Percentiles rank a stretch among this genome's conserved stretches.
Evolutionary conservation across 306 rosid genomes (phyloP).

Genomic region (Cucumis melo): DNA sequence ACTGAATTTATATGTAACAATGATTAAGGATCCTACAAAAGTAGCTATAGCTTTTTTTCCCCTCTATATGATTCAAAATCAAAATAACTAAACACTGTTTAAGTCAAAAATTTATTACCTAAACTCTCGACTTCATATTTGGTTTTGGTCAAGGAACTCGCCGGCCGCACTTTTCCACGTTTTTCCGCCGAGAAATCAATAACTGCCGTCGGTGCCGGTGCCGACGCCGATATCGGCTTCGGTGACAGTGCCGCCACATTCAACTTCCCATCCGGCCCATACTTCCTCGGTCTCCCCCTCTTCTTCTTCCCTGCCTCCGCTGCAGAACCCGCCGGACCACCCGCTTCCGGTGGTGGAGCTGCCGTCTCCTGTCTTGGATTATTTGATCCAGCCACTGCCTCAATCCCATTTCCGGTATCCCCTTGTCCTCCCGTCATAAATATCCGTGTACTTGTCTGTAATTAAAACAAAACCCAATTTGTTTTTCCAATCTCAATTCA

Average conservation of each 20-base stretch:
- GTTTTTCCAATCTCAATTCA: constrained; percentile 15
- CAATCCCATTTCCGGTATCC: constrained; percentile 47
- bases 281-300: constrained; percentile 98
- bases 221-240: constrained; percentile 76
- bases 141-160: constrained; percentile 63
- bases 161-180: constrained; percentile 60
- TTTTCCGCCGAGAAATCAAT: constrained; percentile 87
- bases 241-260: constrained; percentile 54
- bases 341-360: constrained; percentile 12
- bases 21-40: no score
- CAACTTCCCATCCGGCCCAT: constrained; percentile 71
- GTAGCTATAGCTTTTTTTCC: no score
- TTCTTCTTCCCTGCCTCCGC: constrained; percentile 56
- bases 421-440: constrained; percentile 70
- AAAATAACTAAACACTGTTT: neutral
- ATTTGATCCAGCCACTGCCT: constrained; percentile 83
- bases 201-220: constrained; percentile 68
- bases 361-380: constrained; percentile 50
- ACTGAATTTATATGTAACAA: no score
- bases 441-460: constrained; percentile 3
- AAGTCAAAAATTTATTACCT: constrained; percentile 27
- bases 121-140: constrained; percentile 58
- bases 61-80: neutral
- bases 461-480: constrained; percentile 28
- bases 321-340: constrained; percentile 5